Evolutionary conservation across 352 stramenopile species (phyloP).

Genomic region (Phytophthora quininea): DNA sequence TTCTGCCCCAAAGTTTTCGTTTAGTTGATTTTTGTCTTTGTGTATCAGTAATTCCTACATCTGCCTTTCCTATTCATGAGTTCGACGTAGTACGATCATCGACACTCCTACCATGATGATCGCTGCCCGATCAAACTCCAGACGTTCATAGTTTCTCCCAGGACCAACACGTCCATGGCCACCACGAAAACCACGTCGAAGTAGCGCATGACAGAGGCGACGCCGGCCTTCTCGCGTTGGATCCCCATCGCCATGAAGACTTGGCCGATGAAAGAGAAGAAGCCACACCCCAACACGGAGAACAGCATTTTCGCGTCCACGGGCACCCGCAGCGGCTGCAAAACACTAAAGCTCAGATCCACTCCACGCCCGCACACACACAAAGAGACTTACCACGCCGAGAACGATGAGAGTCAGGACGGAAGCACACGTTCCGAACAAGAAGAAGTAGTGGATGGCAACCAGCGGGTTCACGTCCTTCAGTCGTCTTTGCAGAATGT

Average conservation of each 20-base stretch:
- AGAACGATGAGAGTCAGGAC: conserved; percentile 33
- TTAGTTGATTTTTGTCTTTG: too few relatives aligned
- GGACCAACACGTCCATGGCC: conserved; percentile 39
- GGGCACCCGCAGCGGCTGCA: conserved; percentile 24
- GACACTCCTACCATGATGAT: conserved; percentile 43
- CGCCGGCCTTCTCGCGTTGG: conserved; percentile 44
- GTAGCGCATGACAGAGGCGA: conserved; percentile 48
- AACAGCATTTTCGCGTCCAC: conserved; percentile 27
- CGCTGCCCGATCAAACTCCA: conserved; percentile 38
- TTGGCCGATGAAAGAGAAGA: conserved; percentile 42
- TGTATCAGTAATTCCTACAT: neutral
- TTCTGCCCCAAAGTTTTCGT: too few relatives aligned
- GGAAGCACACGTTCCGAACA: conserved; percentile 38
- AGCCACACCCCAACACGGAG: conserved; percentile 34
- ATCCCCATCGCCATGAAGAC: conserved; percentile 48
- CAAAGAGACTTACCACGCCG: conserved; percentile 33
- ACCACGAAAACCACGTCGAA: conserved; percentile 51
- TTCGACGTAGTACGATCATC: conserved; percentile 34
- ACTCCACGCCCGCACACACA: neutral
- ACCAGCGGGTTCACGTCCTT: conserved; percentile 38
- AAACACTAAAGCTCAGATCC: too few relatives aligned
- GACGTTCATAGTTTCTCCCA: conserved; percentile 30
- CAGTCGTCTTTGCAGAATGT: conserved; percentile 45
- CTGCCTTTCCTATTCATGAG: neutral
- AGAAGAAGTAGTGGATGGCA: conserved; percentile 56